Percentiles rank a stretch among this genome's conserved stretches.
These are phyloP conservation scores for Botrytis deweyae DNA, from an alignment of 2,329 filamentous ascomycete species.

Conservation along the genomic window DNA sequence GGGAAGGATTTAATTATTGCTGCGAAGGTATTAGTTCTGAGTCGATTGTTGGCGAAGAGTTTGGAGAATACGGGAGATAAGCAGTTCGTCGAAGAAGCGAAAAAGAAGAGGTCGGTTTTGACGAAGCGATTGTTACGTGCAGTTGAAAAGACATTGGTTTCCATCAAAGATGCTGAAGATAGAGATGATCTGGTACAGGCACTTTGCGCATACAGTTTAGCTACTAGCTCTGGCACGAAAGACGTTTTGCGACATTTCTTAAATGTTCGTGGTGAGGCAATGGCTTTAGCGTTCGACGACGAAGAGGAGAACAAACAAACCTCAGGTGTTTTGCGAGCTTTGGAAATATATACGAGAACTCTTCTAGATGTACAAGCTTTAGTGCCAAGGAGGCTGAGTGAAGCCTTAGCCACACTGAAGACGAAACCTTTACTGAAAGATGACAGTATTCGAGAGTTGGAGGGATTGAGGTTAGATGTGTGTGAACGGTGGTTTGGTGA, in stretches of 20 bases:
- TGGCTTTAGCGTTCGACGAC: constrained; percentile 61
- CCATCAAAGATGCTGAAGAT: constrained; percentile 51
- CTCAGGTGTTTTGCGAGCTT: constrained; percentile 56
- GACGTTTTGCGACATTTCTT: constrained; percentile 81
- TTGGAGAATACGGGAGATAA: constrained; percentile 54
- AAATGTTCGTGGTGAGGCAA: constrained; percentile 66
- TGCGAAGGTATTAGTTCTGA: constrained; percentile 73
- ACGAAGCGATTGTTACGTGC: constrained; percentile 63
- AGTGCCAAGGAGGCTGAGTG: constrained; percentile 69
- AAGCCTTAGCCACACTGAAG: constrained; percentile 68
- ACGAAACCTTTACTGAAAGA: constrained; percentile 71
- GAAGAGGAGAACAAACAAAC: constrained; percentile 44
- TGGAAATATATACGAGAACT: constrained; percentile 74
- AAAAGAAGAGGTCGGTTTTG: constrained; percentile 61
- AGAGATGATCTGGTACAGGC: constrained; percentile 62
- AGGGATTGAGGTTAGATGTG: constrained; percentile 74
- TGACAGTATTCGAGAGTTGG: constrained; percentile 60
- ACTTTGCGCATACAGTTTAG: constrained; percentile 78
- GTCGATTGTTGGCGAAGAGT: constrained; percentile 71
- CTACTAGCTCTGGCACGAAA: constrained; percentile 73
- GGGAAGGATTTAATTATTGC: constrained; percentile 52
- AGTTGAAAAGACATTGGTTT: constrained; percentile 68
- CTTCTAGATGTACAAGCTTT: constrained; percentile 74
- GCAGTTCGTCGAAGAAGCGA: constrained; percentile 55
- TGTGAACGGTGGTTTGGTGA: constrained; percentile 78